Base-by-base conservation (phyloP, 2,329 filamentous ascomycete species). In the Colletotrichum aenigma region DNA sequence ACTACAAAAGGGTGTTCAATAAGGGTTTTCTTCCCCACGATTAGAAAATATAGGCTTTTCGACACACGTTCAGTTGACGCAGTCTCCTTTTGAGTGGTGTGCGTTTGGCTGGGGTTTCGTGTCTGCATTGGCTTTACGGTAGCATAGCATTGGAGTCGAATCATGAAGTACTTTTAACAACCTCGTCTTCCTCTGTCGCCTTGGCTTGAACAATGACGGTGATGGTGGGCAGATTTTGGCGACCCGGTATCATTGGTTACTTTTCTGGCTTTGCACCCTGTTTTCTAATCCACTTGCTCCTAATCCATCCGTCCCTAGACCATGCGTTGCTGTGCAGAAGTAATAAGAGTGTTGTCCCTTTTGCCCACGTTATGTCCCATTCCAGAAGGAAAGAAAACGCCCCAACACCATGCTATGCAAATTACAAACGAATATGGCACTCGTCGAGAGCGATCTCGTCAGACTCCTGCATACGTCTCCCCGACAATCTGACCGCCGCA, bases 401-500 rank as follows among this genome's bases (percentile, higher is more conserved):
- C 68, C 69, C 38, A 30, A 76, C 76, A 52, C 76, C 73, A 58
- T 65, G 75, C 72, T 77, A 72, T 69, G 68, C 67, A 66, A 28
- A 36, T 18, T n/a, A 67, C 71, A 71, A 71, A 70, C 16, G 9
- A 55, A 58, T 24, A 34, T 7, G 24, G 18, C 18, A 7, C 12
- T 16, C 6, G 65, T 34, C 21, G 16, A 8, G 12, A 21, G 13
- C 9, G 5, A 18, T 12, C 4, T n/a, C 4, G 56, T 77, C 48
- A 78, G 28, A 78, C 66, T 18, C 75, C 77, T 18, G 74, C 70
- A 64, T 67, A 78, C 13, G 77, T 78, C 66, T 78, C 58, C 15
- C 72, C 75, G 7, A 78, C 48, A n/a, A 77, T 58, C 32, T 65
- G 68, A 8, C 71, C 68, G 4, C 79, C 79, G 32, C 78, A 79